Conservation (phyloP, 768 basidiomycete species). For the Heimioporus sp. region DNA sequence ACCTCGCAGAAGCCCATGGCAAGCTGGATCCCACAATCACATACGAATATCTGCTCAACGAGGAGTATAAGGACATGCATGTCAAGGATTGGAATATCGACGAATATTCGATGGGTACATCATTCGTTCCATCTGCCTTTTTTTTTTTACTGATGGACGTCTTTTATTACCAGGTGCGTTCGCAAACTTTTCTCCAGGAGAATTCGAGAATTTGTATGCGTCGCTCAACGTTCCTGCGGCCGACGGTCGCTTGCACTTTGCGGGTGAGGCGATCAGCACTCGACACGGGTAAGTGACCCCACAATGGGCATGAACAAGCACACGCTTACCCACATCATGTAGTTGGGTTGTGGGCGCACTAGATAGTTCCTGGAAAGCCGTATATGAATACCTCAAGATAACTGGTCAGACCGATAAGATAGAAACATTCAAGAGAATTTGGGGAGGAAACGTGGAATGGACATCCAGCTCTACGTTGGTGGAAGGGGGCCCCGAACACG, state of each 20-base stretch:
- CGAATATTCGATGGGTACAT: constrained; percentile 34
- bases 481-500: background rate
- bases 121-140: background rate
- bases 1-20: constrained; percentile 20
- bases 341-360: constrained; percentile 42
- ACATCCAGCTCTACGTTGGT: background rate
- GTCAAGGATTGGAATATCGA: constrained; percentile 36
- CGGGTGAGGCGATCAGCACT: constrained; percentile 14
- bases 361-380: constrained; percentile 36
- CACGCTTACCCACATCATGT: constrained; percentile 25
- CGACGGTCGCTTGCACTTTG: constrained; percentile 12
- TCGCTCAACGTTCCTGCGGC: constrained; percentile 32
- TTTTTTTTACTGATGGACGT: background rate
- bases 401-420: constrained; percentile 8
- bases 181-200: constrained; percentile 40
- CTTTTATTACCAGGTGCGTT: constrained; percentile 33
- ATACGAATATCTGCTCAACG: constrained; percentile 17
- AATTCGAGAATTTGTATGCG: constrained; percentile 33
- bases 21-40: constrained; percentile 6
- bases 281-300: constrained; percentile 12
- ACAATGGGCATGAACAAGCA: background rate
- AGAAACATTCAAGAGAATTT: constrained; percentile 20
- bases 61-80: constrained; percentile 20
- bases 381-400: constrained; percentile 24
- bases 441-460: constrained; percentile 35